Base-by-base conservation (phyloP, 345 rosid species). In the Turnera subulata region DNA sequence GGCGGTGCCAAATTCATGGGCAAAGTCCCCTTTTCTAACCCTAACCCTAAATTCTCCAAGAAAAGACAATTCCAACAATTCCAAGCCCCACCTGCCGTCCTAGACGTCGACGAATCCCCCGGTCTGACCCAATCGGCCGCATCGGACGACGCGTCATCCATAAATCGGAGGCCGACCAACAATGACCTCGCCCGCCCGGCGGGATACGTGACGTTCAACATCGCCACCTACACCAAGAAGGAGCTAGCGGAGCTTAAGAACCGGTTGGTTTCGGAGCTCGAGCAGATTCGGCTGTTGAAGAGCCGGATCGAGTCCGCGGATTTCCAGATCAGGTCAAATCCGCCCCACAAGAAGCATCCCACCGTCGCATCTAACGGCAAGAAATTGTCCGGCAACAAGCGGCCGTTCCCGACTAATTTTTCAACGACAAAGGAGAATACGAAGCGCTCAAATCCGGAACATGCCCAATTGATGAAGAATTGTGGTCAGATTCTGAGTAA, bases 401-500 rank as follows among this genome's bases (percentile, higher is more conserved):
- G 88, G 17, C 78, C 77, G 4, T 69, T 71, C 18, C 67, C 58
- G 0, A 35, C 71, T 13, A 61, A 59, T 62, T 58, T 42, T 13
- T 13, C n/a, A 2, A 16, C 48, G 33, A 20, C 6, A 6, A 5
- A n/a, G 25, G 65, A 68, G 38, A 81, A 67, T 20, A 19, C 43
- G 54, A 76, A 74, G 65, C 66, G 69, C 48, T 22, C 66, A 40
- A 66, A 59, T 23, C 73, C 54, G 10, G 85, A 82, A 35, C 77
- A 59, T 45, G 66, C 74, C 42, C 76, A 65, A 53, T 69, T 68
- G 78, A 17, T 82, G 80, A 80, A 64, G 67, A 68, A 46, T 12
- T 84, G 88, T 55, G 56, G 72, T 19, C 88, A 82, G 71, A 86
- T 82, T 67, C 69, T 86, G 78, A 69, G 38, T 33, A 88, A 83